These are phyloP conservation scores for Ceratocystis destructans DNA, from an alignment of 2,329 filamentous ascomycete species.

Conservation along the genomic window DNA sequence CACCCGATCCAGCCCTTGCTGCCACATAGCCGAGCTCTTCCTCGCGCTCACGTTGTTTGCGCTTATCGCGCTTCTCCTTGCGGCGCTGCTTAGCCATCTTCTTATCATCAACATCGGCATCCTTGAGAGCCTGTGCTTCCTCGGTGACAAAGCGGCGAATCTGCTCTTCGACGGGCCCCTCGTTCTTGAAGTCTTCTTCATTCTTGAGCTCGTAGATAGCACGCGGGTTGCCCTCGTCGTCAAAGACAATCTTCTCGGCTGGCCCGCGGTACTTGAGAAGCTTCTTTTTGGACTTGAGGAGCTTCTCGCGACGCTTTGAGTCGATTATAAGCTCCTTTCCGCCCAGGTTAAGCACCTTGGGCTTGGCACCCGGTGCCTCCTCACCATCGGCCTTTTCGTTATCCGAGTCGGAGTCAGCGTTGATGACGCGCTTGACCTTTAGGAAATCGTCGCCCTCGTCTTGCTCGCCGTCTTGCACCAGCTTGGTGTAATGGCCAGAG, in stretches of 20 bases:
- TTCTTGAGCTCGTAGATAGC: slow-evolving; percentile 78
- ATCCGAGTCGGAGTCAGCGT: slow-evolving; percentile 36
- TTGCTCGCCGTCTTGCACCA: slow-evolving; percentile 47
- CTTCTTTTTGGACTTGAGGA: slow-evolving; percentile 91
- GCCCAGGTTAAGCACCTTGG: slow-evolving; percentile 52
- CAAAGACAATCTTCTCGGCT: slow-evolving; percentile 74
- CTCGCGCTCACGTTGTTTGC: slow-evolving; percentile 48
- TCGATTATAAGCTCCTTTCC: slow-evolving; percentile 71
- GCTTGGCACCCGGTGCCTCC: slow-evolving; percentile 29
- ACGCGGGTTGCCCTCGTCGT: slow-evolving; percentile 79
- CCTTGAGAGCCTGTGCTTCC: slow-evolving; percentile 56
- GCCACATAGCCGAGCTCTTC: slow-evolving; percentile 26
- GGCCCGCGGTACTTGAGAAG: slow-evolving; percentile 80
- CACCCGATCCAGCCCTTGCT: slow-evolving; percentile 22
- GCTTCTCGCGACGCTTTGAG: slow-evolving; percentile 87
- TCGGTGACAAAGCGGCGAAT: slow-evolving; percentile 62
- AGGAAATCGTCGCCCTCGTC: slow-evolving; percentile 71
- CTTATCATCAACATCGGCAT: slow-evolving; percentile 75
- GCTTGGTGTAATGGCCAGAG: slow-evolving; percentile 82
- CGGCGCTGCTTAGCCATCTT: slow-evolving; percentile 62
- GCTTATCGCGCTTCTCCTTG: slow-evolving; percentile 60
- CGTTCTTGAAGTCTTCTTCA: slow-evolving; percentile 63
- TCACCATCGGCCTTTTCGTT: slow-evolving; percentile 28
- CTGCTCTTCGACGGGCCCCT: slow-evolving; percentile 64
- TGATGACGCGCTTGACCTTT: slow-evolving; percentile 75